Evolutionary conservation across 768 basidiomycete species (phyloP).

Genomic region (Russula dissimulans): DNA sequence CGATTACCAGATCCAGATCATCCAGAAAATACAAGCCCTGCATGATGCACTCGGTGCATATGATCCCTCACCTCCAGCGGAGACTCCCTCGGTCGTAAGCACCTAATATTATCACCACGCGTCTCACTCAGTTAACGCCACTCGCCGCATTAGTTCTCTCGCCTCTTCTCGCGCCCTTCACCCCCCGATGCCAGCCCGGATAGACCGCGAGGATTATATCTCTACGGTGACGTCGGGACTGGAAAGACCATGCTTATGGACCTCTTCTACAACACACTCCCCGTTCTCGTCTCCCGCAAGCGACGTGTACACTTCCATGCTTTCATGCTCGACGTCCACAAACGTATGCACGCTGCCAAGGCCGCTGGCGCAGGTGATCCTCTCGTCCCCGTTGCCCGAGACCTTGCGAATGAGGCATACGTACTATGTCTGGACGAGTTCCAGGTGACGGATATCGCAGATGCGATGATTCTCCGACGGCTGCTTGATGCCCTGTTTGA

Average conservation of each 20-base stretch:
- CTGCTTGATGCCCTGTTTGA: constrained; percentile 79
- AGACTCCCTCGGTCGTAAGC: constrained; percentile 28
- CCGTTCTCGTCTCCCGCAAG: constrained; percentile 54
- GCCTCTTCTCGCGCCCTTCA: constrained; percentile 15
- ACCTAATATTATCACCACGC: background rate
- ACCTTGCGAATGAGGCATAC: constrained; percentile 75
- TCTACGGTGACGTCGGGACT: constrained; percentile 94
- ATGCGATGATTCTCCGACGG: constrained; percentile 94
- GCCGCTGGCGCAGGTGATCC: constrained; percentile 64
- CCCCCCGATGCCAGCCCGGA: constrained; percentile 16
- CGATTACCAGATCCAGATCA: constrained; percentile 75
- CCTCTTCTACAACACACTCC: constrained; percentile 82
- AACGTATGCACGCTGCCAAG: constrained; percentile 79
- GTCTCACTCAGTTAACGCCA: background rate
- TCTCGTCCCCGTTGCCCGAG: constrained; percentile 79
- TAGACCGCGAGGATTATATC: constrained; percentile 70
- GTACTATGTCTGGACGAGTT: constrained; percentile 98
- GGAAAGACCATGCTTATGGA: constrained; percentile 99
- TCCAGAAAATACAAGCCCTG: constrained; percentile 71
- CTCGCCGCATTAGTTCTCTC: background rate
- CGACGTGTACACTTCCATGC: constrained; percentile 96
- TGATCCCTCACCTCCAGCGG: constrained; percentile 42
- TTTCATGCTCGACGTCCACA: constrained; percentile 99
- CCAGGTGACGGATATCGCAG: constrained; percentile 96
- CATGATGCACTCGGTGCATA: constrained; percentile 66